Conservation (phyloP, 345 rosid species). For the Hibiscus tridactylites region DNA sequence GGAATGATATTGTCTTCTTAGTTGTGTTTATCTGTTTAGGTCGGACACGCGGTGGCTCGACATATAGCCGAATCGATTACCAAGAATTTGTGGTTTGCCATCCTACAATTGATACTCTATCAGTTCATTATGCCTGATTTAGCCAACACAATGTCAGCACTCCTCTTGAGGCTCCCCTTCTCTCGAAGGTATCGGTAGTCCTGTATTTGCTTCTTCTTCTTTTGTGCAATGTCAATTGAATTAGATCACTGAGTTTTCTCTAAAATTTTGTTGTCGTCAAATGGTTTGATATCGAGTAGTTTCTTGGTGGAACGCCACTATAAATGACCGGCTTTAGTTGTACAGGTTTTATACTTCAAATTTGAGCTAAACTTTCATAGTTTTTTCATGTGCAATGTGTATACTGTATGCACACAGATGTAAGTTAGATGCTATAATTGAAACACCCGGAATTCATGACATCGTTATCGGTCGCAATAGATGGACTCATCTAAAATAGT, state of each 20-base stretch:
- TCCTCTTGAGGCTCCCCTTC: conserved; percentile 83
- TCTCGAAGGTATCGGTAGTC: conserved; percentile 50
- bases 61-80: conserved; percentile 71
- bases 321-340: neutral
- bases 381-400: neutral
- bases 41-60: conserved; percentile 88
- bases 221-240: too few species aligned
- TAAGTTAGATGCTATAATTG: neutral
- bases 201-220: too few species aligned
- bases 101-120: conserved; percentile 56
- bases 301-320: neutral
- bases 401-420: neutral
- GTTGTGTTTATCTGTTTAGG: conserved; percentile 33
- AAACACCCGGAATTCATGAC: neutral
- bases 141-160: conserved; percentile 63
- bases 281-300: neutral
- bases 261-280: neutral
- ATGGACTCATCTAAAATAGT: too few species aligned
- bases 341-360: neutral
- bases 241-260: neutral
- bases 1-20: neutral
- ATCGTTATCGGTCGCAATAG: neutral
- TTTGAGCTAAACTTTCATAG: neutral
- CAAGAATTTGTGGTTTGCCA: conserved; percentile 72
- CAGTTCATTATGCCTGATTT: conserved; percentile 77